Base-by-base conservation (phyloP, 441 rosid genomes). In the Erodium moschatum region DNA sequence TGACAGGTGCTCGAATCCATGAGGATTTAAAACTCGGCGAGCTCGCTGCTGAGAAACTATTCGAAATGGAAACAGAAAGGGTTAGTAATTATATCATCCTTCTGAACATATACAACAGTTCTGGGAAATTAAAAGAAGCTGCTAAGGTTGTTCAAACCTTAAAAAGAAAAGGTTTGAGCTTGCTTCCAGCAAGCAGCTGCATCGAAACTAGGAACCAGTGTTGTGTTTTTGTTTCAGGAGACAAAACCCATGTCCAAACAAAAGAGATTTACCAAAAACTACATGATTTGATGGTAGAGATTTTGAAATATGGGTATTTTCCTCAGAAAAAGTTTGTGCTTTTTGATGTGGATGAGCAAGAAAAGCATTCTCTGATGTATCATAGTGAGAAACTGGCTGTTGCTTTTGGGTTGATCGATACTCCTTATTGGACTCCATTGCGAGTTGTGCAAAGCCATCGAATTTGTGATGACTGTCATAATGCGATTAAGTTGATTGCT, bases 371-470 rank as follows among this genome's bases (percentile, higher is more conserved):
- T 29, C 35, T 75, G 15, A 63, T 64, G 64, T 84, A 86, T 76
- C 97, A 90, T 70, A 85, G 94, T 13, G 96, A 93, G 83, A 93
- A 90, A 79, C 74, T 93, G 64, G 95, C 97, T 1, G 74, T 89
- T 71, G 97, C 96, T 19, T 89, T 90, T 24, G 92, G 95, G 54
- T 66, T 93, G 66, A 77, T 89, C 58, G 85, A 78, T 58, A 83
- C 92, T 0, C 70, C 75, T 6, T 76, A 79, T 61, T 83, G 91
- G 87, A 76, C 66, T 6, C 78, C 87, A 0, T 70, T 93, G 86
- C 97, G 85, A 76, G 77, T 91, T 24, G 85, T 89, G 71, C 98
- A 93, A 84, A 82, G 86, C 67, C 98, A 93, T 80, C 80, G 97
- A 56, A 83, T 89, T 33, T 93, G 96, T 65, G 77, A 76, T n/a